These are phyloP conservation scores for Tilletia setariae DNA, from an alignment of 1,284 basidiomycete genomes.

Conservation along the genomic window DNA sequence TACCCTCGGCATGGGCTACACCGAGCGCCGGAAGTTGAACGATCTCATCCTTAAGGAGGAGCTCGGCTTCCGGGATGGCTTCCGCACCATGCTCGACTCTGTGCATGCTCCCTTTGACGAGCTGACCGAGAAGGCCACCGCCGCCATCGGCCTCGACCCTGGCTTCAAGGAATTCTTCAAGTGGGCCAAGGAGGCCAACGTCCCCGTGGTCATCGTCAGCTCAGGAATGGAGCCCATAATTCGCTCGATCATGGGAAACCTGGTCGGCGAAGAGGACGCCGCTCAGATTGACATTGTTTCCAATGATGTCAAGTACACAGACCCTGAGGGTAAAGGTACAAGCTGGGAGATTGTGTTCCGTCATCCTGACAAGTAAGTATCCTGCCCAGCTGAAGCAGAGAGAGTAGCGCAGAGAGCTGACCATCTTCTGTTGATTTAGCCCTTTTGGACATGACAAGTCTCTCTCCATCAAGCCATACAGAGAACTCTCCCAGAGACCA, in stretches of 20 bases:
- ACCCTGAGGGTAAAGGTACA: constrained; percentile 45
- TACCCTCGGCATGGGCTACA: constrained; percentile 53
- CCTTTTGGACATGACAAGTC: constrained; percentile 53
- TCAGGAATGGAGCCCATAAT: constrained; percentile 54
- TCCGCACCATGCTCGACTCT: constrained; percentile 50
- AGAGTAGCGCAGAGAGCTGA: background rate
- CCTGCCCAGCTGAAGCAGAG: background rate
- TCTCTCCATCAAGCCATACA: constrained; percentile 50
- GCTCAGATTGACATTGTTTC: constrained; percentile 51
- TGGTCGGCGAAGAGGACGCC: constrained; percentile 53
- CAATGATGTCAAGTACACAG: constrained; percentile 53
- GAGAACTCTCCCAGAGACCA: constrained; percentile 46
- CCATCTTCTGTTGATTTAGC: constrained; percentile 23
- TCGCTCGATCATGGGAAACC: constrained; percentile 50
- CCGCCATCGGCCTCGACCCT: constrained; percentile 51
- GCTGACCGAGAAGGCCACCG: constrained; percentile 50
- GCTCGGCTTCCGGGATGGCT: constrained; percentile 50
- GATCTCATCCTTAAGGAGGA: constrained; percentile 51
- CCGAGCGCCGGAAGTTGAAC: constrained; percentile 52
- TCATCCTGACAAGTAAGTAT: constrained; percentile 43
- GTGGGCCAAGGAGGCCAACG: constrained; percentile 49
- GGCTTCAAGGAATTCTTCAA: constrained; percentile 54
- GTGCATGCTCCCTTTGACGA: constrained; percentile 48
- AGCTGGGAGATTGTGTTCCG: constrained; percentile 53
- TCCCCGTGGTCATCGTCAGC: constrained; percentile 52